Evolutionary conservation across 139 green algal genomes (phyloP).

Genomic region (Chlorella sp.): DNA sequence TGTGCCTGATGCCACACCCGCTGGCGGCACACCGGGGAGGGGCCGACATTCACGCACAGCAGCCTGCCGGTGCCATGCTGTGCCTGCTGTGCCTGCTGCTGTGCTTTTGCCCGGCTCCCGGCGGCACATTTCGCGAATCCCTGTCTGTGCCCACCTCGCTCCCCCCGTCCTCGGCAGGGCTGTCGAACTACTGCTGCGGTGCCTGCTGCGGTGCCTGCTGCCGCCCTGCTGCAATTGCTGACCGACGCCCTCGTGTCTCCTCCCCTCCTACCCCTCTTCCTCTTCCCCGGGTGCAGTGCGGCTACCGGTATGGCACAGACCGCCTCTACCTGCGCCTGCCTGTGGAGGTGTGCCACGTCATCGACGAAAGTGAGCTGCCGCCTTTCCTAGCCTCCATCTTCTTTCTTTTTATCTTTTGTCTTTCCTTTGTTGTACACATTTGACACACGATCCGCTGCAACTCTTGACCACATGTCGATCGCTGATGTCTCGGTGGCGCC

Average conservation of each 20-base stretch:
- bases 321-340: conserved; percentile 73
- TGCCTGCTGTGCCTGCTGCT: neutral
- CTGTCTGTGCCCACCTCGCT: neutral
- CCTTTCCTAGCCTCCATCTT: too few species aligned
- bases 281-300: conserved; percentile 29
- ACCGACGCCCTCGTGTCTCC: neutral
- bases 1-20: too few species aligned
- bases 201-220: neutral
- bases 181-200: neutral
- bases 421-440: too few species aligned
- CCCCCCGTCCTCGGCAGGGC: too few species aligned
- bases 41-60: conserved; percentile 7
- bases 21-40: conserved; percentile 49
- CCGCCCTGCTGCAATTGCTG: too few species aligned
- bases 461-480: too few species aligned
- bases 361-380: conserved; percentile 41
- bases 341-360: conserved; percentile 63
- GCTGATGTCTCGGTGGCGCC: conserved; percentile 51
- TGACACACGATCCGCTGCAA: too few species aligned
- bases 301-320: conserved; percentile 57
- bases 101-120: neutral
- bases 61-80: neutral
- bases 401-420: too few species aligned
- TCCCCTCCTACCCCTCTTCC: neutral
- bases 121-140: too few species aligned